Conservation (phyloP, 2,329 filamentous ascomycete species). For the Parascedosporium putredinis region DNA sequence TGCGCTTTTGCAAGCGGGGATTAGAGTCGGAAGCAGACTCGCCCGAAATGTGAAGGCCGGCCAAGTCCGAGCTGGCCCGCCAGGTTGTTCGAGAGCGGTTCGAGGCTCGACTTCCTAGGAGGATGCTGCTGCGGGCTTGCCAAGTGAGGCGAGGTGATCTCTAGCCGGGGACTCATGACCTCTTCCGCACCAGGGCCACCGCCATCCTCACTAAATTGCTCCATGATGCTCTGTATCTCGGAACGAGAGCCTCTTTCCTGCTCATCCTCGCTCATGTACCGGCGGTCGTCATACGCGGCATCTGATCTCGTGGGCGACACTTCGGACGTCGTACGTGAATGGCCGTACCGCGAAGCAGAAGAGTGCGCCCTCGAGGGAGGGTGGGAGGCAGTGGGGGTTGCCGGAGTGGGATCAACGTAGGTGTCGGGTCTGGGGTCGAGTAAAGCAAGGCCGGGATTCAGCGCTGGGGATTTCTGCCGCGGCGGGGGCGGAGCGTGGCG, state of each 20-base stretch:
- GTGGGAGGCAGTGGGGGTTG: constrained; percentile 43
- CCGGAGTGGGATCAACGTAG: constrained; percentile 49
- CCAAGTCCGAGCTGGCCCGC: constrained; percentile 38
- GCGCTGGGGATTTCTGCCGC: constrained; percentile 26
- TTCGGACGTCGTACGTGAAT: constrained; percentile 22
- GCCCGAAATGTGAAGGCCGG: constrained; percentile 29
- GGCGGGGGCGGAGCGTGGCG: constrained; percentile 36
- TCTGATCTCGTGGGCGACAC: constrained; percentile 45
- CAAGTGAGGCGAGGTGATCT: constrained; percentile 70
- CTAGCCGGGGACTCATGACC: constrained; percentile 84
- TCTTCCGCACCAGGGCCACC: constrained; percentile 65
- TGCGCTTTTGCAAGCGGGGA: constrained; percentile 25
- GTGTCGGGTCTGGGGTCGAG: constrained; percentile 34
- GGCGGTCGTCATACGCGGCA: constrained; percentile 46
- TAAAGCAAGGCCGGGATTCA: constrained; percentile 18
- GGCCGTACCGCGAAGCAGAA: constrained; percentile 37
- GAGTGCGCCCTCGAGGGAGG: constrained; percentile 50
- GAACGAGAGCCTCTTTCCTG: constrained; percentile 61
- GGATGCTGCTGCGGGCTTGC: constrained; percentile 60
- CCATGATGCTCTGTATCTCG: constrained; percentile 97
- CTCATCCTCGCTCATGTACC: constrained; percentile 48
- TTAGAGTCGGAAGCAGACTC: constrained; percentile 26
- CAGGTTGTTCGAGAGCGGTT: constrained; percentile 49
- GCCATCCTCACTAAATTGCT: constrained; percentile 73
- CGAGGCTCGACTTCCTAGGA: constrained; percentile 76